These are phyloP conservation scores for Simplicillium aogashimaense DNA, from an alignment of 2,329 filamentous ascomycete species.

Conservation along the genomic window DNA sequence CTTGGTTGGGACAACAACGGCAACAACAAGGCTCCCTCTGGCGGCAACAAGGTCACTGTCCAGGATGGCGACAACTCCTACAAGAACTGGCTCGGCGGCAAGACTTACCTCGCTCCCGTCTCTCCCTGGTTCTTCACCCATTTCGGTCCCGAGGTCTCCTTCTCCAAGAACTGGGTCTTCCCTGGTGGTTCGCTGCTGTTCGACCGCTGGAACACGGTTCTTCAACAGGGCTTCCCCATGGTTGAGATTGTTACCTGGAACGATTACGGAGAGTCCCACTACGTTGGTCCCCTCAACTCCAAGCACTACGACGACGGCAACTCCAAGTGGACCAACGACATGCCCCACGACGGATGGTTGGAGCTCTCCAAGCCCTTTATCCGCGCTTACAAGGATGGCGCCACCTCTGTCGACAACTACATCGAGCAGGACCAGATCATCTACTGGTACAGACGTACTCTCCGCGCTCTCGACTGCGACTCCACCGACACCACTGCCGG, in stretches of 20 bases:
- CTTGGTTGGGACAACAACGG: constrained; percentile 33
- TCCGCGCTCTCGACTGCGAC: constrained; percentile 35
- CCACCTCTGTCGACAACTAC: constrained; percentile 25
- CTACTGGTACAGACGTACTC: constrained; percentile 46
- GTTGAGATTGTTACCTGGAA: constrained; percentile 36
- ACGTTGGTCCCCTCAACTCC: constrained; percentile 37
- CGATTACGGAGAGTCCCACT: constrained; percentile 46
- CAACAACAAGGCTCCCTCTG: constrained; percentile 37
- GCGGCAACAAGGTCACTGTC: constrained; percentile 27
- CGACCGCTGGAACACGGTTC: constrained; percentile 42
- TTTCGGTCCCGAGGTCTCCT: constrained; percentile 31
- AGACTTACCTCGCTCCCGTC: constrained; percentile 37
- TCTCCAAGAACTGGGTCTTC: constrained; percentile 48
- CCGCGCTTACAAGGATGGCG: constrained; percentile 38
- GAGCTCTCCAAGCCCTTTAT: constrained; percentile 44
- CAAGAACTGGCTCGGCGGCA: constrained; percentile 22
- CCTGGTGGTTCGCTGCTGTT: constrained; percentile 48
- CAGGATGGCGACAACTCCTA: constrained; percentile 24
- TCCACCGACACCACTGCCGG: constrained; percentile 39
- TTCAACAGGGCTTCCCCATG: constrained; percentile 34
- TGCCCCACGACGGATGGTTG: constrained; percentile 42
- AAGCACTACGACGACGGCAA: constrained; percentile 30
- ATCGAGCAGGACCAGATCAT: constrained; percentile 38
- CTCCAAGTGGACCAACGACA: constrained; percentile 39
- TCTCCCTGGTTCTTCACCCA: constrained; percentile 38